phyloP scores from a whole-genome alignment of 306 rosid species.

The Vicia faba region DNA sequence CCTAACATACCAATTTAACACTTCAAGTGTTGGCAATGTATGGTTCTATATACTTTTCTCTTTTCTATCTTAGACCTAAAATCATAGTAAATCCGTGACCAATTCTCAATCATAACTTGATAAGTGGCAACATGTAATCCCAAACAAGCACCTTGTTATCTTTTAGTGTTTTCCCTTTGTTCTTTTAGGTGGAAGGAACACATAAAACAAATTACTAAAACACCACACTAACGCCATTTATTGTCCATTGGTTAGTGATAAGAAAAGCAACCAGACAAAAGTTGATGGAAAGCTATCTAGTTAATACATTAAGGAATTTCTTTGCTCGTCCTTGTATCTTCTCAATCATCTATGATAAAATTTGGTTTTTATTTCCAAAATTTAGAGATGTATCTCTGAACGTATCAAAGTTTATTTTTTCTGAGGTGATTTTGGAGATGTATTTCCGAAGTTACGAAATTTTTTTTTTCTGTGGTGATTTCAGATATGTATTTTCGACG shows the following conservation, averaged over 20 bases:
- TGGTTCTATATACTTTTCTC: background rate
- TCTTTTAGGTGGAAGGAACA: background rate
- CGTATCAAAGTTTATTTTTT: no score
- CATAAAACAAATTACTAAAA: constrained; percentile 24
- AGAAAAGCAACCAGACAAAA: constrained; percentile 27
- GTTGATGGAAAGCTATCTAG: background rate
- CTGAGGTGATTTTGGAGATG: no score
- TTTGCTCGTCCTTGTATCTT: no score
- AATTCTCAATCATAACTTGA: constrained; percentile 34
- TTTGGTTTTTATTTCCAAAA: no score
- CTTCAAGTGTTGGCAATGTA: constrained; percentile 11
- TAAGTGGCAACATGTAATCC: constrained; percentile 30
- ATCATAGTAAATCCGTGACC: constrained; percentile 38
- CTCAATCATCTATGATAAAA: no score
- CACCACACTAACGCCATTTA: constrained; percentile 4
- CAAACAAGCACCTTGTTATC: constrained; percentile 17
- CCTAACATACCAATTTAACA: constrained; percentile 10
- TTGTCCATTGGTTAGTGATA: background rate
- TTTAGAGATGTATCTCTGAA: no score
- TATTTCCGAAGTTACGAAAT: no score
- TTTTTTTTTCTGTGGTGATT: no score
- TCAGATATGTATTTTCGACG: no score
- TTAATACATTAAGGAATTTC: no score
- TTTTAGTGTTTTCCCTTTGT: background rate
- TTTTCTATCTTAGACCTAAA: constrained; percentile 27